phyloP scores from a whole-genome alignment of 192 early-diverging fungal genomes.

The Gamsiella multidivaricata region DNA sequence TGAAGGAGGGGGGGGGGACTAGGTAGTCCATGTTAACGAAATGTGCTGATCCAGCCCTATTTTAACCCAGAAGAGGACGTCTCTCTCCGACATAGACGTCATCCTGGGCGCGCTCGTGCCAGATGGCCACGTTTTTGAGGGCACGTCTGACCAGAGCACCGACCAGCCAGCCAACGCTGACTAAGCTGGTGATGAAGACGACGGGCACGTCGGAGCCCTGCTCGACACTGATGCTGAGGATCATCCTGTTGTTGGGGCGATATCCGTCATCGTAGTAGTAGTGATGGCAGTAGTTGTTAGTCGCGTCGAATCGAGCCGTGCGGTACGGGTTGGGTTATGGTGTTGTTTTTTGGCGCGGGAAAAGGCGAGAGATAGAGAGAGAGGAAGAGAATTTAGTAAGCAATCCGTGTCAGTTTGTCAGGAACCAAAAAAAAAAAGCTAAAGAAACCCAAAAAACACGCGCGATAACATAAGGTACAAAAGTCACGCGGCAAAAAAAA shows the following conservation, averaged over 20 bases:
- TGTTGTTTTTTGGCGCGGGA: neutral
- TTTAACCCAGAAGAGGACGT: conserved; percentile 43
- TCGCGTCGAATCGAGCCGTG: neutral
- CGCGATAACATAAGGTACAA: neutral
- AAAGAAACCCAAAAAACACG: neutral
- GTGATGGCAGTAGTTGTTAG: too few species aligned
- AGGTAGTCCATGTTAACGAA: neutral
- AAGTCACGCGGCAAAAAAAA: conserved; percentile 26
- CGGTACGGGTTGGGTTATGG: too few species aligned
- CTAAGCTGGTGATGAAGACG: conserved; percentile 14
- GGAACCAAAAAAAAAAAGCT: neutral
- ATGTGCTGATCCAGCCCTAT: neutral
- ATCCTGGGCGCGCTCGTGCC: conserved; percentile 30
- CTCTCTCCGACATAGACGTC: conserved; percentile 28
- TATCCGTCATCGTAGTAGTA: too few species aligned
- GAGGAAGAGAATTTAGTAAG: conserved; percentile 18
- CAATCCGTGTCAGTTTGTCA: neutral
- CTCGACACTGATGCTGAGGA: conserved; percentile 45
- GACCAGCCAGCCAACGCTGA: conserved; percentile 47
- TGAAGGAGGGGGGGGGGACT: neutral
- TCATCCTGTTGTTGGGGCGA: too few species aligned
- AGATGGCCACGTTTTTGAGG: conserved; percentile 18
- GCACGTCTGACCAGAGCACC: conserved; percentile 34
- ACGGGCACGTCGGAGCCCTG: conserved; percentile 29
- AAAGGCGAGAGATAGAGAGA: neutral